phyloP scores from a whole-genome alignment of 2,329 filamentous ascomycete genomes.

The Diaporthe citri region DNA sequence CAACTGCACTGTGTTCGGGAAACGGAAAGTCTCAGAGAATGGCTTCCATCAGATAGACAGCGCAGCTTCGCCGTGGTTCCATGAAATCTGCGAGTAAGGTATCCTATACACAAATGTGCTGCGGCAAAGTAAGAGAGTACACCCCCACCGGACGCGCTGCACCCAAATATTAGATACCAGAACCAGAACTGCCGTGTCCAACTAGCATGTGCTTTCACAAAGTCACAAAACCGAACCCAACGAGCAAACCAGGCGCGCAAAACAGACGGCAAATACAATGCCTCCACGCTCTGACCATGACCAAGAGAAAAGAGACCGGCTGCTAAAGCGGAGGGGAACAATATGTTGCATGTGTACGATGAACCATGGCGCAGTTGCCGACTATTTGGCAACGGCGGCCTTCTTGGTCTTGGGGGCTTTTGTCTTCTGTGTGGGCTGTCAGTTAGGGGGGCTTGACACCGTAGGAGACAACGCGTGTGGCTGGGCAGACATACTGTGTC shows the following conservation, averaged over 20 bases:
- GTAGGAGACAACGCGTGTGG: neutral
- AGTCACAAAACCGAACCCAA: constrained; percentile 17
- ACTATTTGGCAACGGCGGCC: constrained; percentile 43
- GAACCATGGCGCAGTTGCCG: neutral
- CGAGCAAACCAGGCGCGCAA: constrained; percentile 8
- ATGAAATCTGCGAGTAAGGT: constrained; percentile 32
- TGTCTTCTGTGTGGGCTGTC: constrained; percentile 43
- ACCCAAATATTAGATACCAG: constrained; percentile 32
- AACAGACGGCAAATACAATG: constrained; percentile 17
- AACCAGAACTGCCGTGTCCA: constrained; percentile 16
- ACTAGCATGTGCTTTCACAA: constrained; percentile 12
- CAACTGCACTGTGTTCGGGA: neutral
- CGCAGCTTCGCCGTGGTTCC: neutral
- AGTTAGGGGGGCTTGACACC: neutral
- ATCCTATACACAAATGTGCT: constrained; percentile 36
- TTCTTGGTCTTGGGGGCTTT: constrained; percentile 50
- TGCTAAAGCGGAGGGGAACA: neutral
- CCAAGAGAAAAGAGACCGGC: constrained; percentile 30
- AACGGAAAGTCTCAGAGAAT: neutral
- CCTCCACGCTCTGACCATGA: constrained; percentile 30
- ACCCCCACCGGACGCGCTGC: constrained; percentile 20
- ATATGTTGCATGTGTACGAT: neutral
- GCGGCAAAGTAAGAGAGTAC: constrained; percentile 24
- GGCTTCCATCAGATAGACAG: neutral
- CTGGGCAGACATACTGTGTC: constrained; percentile 38